phyloP scores from a whole-genome alignment of 2,329 filamentous ascomycete species.

The Leptosphaerulina australis region DNA sequence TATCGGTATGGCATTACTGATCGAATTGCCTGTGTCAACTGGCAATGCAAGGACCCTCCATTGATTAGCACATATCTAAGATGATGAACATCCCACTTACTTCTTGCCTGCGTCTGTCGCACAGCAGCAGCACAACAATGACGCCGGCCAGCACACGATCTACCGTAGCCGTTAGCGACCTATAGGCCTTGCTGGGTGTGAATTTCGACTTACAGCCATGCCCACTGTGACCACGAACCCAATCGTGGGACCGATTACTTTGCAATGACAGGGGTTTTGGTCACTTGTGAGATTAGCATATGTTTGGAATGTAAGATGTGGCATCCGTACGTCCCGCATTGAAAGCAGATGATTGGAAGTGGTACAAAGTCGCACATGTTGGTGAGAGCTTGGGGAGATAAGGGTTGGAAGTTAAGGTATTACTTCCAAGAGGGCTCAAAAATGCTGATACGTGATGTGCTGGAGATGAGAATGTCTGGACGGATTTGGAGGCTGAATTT shows the following conservation, averaged over 20 bases:
- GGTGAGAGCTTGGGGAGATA: neutral
- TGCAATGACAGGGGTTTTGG: conserved; percentile 64
- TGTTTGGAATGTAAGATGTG: neutral
- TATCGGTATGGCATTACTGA: conserved; percentile 57
- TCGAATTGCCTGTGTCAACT: conserved; percentile 58
- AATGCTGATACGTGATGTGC: neutral
- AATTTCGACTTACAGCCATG: conserved; percentile 53
- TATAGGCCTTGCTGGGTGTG: neutral
- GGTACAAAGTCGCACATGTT: conserved; percentile 50
- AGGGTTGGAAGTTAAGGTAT: neutral
- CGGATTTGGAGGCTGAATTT: conserved; percentile 12
- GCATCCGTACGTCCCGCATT: conserved; percentile 54
- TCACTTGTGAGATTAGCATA: conserved; percentile 49
- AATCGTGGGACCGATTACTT: conserved; percentile 62
- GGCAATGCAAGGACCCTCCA: conserved; percentile 58
- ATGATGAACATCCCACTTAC: conserved; percentile 44
- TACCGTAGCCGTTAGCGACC: conserved; percentile 30
- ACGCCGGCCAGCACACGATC: conserved; percentile 62
- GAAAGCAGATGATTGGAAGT: conserved; percentile 60
- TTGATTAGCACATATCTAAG: conserved; percentile 22
- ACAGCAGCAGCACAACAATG: conserved; percentile 63
- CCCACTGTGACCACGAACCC: conserved; percentile 58
- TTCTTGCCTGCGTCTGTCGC: conserved; percentile 60
- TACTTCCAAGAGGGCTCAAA: neutral
- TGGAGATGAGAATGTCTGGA: conserved; percentile 1